Evolutionary conservation across 2,329 filamentous ascomycete species (phyloP), one percentile per base, ranked within the genome.

Genomic region (Arthroderma sp.): DNA sequence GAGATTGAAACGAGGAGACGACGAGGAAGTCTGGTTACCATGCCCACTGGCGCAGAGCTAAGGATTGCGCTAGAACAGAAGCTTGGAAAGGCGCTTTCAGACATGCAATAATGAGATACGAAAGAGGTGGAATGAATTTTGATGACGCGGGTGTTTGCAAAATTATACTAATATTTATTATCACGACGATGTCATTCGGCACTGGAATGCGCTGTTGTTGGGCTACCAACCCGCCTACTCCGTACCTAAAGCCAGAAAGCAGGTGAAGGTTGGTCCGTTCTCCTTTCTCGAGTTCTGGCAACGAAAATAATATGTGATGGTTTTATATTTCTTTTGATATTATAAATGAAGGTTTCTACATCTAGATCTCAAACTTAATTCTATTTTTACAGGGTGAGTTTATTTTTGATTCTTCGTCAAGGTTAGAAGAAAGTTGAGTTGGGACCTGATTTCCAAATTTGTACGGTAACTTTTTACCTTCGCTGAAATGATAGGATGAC

Each of bases 1-100:
- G 89, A 95, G 71, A 80, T 95, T 35, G 84, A 87, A 66, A 79
- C 76, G 63, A 73, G 81, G 55, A 73, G 73, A 56, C 74, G 76
- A 59, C 74, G 76, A 7, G 75, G 77, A 7, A 74, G 71, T 62
- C 63, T 63, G 5, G 73, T 71, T 15, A 69, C 64, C 3, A 75
- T 77, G 72, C 75, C 75, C 6, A 70, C 64, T 4, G 74, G 77
- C 2, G 67, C 71, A 19, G 79, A 82, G 58, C 63, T 83, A 60
- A 79, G 77, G 69, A 71, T 70, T 64, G 74, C 75, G 59, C 73
- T 82, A 56, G 75, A 78, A 66, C 66, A 73, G 60, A 77, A 72
- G 59, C 66, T 78, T 28, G 79, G 80, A 58, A 69, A 77, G 55
- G 76, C 77, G 68, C 52, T 38, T 2, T 25, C 17, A n/a, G 35